phyloP scores from a whole-genome alignment of 2,329 filamentous ascomycete genomes.

The Scedosporium apiospermum region DNA sequence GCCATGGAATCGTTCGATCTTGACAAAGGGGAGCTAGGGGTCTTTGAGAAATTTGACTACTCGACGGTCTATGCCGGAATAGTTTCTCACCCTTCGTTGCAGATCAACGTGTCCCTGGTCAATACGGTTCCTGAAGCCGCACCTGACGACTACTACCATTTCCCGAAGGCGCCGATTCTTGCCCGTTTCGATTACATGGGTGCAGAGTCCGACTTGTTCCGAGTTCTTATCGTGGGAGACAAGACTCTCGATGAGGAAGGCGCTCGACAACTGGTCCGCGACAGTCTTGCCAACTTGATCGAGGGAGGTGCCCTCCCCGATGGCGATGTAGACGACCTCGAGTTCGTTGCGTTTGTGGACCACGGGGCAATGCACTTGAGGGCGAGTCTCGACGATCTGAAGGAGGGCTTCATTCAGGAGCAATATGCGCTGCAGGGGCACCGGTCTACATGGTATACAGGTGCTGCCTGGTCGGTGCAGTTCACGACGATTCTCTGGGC shows the following conservation, averaged over 20 bases:
- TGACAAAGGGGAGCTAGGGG: conserved; percentile 11
- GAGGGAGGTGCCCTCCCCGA: conserved; percentile 15
- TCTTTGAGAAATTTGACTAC: conserved; percentile 13
- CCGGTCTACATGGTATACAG: conserved; percentile 34
- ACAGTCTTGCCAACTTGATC: conserved; percentile 18
- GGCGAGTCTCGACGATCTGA: conserved; percentile 23
- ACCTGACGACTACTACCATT: conserved; percentile 15
- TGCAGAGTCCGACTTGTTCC: conserved; percentile 19
- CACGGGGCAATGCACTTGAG: conserved; percentile 27
- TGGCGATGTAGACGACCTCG: conserved; percentile 13
- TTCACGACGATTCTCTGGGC: conserved; percentile 24
- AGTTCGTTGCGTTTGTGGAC: conserved; percentile 22
- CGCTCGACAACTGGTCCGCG: conserved; percentile 17
- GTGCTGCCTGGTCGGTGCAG: conserved; percentile 24
- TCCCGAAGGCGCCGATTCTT: conserved; percentile 13
- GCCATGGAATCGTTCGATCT: conserved; percentile 13
- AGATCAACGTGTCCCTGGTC: conserved; percentile 11
- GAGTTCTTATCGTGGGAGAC: conserved; percentile 19
- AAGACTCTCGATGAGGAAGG: conserved; percentile 11
- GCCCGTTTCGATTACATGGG: conserved; percentile 21
- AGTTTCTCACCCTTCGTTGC: conserved; percentile 15
- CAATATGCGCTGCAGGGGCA: conserved; percentile 32
- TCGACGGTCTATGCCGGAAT: conserved; percentile 16
- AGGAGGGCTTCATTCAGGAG: conserved; percentile 28
- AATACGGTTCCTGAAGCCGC: conserved; percentile 13